Base-by-base conservation (phyloP, 768 basidiomycete genomes). In the Mycena metata region DNA sequence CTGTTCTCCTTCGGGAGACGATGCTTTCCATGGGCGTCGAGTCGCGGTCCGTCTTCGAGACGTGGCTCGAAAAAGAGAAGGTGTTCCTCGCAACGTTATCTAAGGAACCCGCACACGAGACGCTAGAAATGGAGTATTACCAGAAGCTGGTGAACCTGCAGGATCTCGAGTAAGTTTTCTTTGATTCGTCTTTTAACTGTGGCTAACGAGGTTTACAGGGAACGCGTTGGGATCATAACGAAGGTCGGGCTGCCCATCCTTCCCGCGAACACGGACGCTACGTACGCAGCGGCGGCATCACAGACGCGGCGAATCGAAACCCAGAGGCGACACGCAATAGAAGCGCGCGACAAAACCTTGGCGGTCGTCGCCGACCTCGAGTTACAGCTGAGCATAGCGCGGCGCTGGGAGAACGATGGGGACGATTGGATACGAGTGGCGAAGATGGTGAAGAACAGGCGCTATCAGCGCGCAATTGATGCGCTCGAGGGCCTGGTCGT, bases 41-140 rank as follows among this genome's bases (percentile, higher is more conserved):
- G 42, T 33, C 19, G 6, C 42, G 42, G 21, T 24, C 5, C 6
- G 35, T 49, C 30, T 60, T 60, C 17, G 45, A n/a, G 33, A 33
- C 13, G 5, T 60, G 58, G 58, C 45, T 43, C n/a, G 46, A 9
- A 9, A 19, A 1, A 19, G 73, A 76, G 64, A 43, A 59, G 51
- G 49, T 42, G 23, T 76, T 71, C 47, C 60, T 77, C 43, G 35
- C 51, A 41, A 36, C 52, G 7, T 47, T 72, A n/a, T 62, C 64
- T 30, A 64, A 47, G 30, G 74, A 74, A 60, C 74, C 74, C 7
- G 24, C 17, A 11, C 68, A 68, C 19, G 73, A 72, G 52, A 69
- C 61, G 1, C 6, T 70, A 52, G 59, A 64, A 42, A 70, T 68
- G 69, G 71, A 72, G 33, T 72, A 68, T 50, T 62, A 56, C 45